Base-by-base conservation (phyloP, 257 asterid genomes). In the Solanum commersonii region DNA sequence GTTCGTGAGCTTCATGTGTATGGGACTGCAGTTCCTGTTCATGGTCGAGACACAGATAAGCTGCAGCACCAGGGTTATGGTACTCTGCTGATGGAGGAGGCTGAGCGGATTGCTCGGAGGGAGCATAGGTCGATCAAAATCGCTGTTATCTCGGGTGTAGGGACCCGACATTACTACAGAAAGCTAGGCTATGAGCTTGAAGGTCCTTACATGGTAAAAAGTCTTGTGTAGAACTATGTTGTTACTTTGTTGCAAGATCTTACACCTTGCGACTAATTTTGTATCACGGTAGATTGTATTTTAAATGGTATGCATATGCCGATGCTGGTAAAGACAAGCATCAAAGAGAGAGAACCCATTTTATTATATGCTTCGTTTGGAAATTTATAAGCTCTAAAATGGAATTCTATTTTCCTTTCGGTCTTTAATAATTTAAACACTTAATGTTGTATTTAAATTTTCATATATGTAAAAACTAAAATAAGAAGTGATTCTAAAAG, bases 11-110 rank as follows among this genome's bases (percentile, higher is more conserved):
- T 97, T 85, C 99, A 96, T 40, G 99, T 97, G 38, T 97, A 97
- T 40, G 99, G 99, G 83, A 96, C 99, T 14, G 99, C 98, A 40
- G 98, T 97, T 84, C 99, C 99, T 10, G 99, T 97, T 33, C 99
- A 96, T 84, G 99, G 98, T 13, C 94, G 99, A 46, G 99, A 97
- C 87, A 93, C 93, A 70, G 98, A 95, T 90, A 97, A 97, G 88
- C 92, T 96, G 91, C 99, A 97, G 87, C 99, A 97, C 89, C 99
- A 97, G 89, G 99, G 99, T 31, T 97, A 95, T 60, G 98, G 99
- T 60, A 97, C 99, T 8, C 93, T 97, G 52, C 89, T 97, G 22
- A 97, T 97, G 99, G 99, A 96, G 90, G 99, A 97, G 90, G 99
- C 98, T 0, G 98, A 97, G 87, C 90, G 93, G 52, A 96, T 97